Percentiles rank a stretch among this genome's conserved stretches.
Evolutionary conservation across 2,329 filamentous ascomycete species (phyloP).

Genomic region (Hortaea werneckii): DNA sequence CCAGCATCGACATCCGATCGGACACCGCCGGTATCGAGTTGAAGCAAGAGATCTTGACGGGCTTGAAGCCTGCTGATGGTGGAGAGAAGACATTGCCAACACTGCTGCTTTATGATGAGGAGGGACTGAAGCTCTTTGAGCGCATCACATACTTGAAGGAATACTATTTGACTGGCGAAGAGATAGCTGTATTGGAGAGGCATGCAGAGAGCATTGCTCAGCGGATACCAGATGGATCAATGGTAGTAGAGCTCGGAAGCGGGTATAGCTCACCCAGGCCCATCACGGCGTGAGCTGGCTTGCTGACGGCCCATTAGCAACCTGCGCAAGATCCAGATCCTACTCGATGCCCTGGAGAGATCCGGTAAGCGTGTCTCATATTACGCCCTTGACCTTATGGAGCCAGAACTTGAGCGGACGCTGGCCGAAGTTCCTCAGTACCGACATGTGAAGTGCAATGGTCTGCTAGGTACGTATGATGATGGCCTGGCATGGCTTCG

Average conservation of each 20-base stretch:
- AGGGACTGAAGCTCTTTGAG: conserved; percentile 73
- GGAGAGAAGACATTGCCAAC: conserved; percentile 63
- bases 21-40: conserved; percentile 61
- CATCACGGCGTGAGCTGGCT: neutral
- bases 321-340: conserved; percentile 78
- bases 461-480: conserved; percentile 85
- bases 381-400: conserved; percentile 80
- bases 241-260: conserved; percentile 86
- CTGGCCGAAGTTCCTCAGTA: conserved; percentile 72
- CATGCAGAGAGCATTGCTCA: conserved; percentile 65
- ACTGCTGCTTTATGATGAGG: conserved; percentile 68
- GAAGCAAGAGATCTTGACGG: conserved; percentile 59
- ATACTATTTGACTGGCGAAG: conserved; percentile 89
- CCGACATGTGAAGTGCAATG: conserved; percentile 67
- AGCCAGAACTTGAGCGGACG: conserved; percentile 72
- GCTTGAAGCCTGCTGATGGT: conserved; percentile 53
- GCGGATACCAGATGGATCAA: conserved; percentile 60
- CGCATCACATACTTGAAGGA: conserved; percentile 87
- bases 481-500: conserved; percentile 84
- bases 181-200: conserved; percentile 71
- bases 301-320: conserved; percentile 50
- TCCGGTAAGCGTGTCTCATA: conserved; percentile 73
- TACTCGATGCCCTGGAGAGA: conserved; percentile 73
- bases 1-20: conserved; percentile 67
- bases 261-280: conserved; percentile 49